These are phyloP conservation scores for Stromatinia cepivora DNA, from an alignment of 2,329 filamentous ascomycete genomes.

Conservation along the genomic window DNA sequence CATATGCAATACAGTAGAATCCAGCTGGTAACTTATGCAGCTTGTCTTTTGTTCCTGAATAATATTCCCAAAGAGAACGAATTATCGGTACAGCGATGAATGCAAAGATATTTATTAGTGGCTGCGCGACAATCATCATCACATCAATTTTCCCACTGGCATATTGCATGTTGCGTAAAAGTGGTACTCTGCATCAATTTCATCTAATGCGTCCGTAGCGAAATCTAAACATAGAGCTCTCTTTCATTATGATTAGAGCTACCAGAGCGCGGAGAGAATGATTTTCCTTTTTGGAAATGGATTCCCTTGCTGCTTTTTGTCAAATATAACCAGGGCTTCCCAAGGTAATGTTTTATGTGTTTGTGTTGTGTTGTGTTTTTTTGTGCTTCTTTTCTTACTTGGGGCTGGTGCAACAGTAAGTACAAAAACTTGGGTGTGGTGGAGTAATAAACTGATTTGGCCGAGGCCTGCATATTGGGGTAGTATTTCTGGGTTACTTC, in stretches of 20 bases:
- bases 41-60: neutral
- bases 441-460: conserved; percentile 7
- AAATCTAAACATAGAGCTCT: conserved; percentile 24
- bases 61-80: neutral
- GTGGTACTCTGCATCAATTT: conserved; percentile 5
- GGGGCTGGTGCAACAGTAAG: conserved; percentile 2
- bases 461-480: conserved; percentile 12
- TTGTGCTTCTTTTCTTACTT: neutral
- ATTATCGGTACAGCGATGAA: neutral
- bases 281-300: neutral
- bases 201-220: conserved; percentile 10
- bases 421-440: neutral
- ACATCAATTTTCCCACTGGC: neutral
- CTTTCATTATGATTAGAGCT: neutral
- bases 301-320: conserved; percentile 24
- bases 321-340: neutral
- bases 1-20: neutral
- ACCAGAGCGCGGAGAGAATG: neutral
- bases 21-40: neutral
- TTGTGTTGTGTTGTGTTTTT: too few relatives aligned
- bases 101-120: neutral
- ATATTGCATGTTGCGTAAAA: conserved; percentile 23
- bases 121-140: conserved; percentile 9
- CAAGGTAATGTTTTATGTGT: neutral
- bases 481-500: conserved; percentile 14